These are phyloP conservation scores for Arthrobotrys iridis DNA, from an alignment of 2,329 filamentous ascomycete genomes.

Conservation along the genomic window DNA sequence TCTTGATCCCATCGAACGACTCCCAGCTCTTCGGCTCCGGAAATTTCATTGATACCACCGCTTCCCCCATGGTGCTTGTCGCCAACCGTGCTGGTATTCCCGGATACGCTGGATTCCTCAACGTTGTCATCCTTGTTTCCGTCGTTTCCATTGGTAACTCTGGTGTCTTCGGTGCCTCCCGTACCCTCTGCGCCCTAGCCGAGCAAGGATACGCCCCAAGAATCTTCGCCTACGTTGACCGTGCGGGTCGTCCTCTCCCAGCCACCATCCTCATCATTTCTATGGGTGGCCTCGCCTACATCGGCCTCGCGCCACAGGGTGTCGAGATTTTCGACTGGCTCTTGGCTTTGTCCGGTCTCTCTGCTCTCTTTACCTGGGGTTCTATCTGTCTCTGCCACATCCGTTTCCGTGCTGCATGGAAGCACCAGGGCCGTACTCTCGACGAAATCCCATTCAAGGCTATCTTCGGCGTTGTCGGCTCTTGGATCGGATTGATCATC, in stretches of 20 bases:
- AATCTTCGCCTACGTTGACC: conserved; percentile 69
- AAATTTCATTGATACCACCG: conserved; percentile 58
- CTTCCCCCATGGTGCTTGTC: conserved; percentile 66
- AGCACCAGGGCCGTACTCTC: conserved; percentile 68
- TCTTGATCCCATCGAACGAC: conserved; percentile 61
- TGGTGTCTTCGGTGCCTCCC: conserved; percentile 69
- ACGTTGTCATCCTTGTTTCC: conserved; percentile 66
- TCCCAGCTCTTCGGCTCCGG: conserved; percentile 56
- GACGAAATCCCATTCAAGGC: conserved; percentile 74
- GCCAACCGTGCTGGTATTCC: conserved; percentile 66
- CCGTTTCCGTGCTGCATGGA: conserved; percentile 73
- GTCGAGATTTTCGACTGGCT: conserved; percentile 72
- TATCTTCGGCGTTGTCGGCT: conserved; percentile 70
- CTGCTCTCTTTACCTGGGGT: conserved; percentile 73
- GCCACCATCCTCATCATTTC: conserved; percentile 65
- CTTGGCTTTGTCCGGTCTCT: conserved; percentile 71
- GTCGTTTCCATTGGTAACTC: conserved; percentile 67
- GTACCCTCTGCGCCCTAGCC: conserved; percentile 70
- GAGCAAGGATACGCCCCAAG: conserved; percentile 70
- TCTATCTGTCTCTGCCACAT: conserved; percentile 75
- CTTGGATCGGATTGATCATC: conserved; percentile 70
- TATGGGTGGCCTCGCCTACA: conserved; percentile 67
- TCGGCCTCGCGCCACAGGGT: conserved; percentile 65
- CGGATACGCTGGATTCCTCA: conserved; percentile 67
- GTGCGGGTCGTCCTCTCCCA: conserved; percentile 68